Conservation (phyloP, 2,329 filamentous ascomycete genomes). For the Sphaerostilbella broomeana region DNA sequence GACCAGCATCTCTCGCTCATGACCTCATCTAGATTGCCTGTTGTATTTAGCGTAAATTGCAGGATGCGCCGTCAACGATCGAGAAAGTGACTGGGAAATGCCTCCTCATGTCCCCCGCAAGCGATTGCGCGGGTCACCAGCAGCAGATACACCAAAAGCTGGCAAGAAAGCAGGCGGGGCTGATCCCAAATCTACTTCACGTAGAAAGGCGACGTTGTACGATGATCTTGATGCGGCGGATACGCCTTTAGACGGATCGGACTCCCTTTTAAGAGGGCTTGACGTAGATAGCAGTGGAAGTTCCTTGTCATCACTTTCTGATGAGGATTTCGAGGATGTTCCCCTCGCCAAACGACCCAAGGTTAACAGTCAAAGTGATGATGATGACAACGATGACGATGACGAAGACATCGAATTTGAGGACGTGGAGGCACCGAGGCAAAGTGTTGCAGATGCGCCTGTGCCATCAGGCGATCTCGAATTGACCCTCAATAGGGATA, state of each 20-base stretch:
- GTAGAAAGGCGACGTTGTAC: constrained; percentile 51
- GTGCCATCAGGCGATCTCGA: constrained; percentile 62
- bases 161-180: constrained; percentile 23
- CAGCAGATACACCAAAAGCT: constrained; percentile 20
- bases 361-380: constrained; percentile 19
- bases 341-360: constrained; percentile 37
- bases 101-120: constrained; percentile 64
- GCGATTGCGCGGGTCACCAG: constrained; percentile 46
- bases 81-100: constrained; percentile 38
- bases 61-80: not conserved
- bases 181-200: constrained; percentile 14
- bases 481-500: constrained; percentile 58
- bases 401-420: constrained; percentile 51
- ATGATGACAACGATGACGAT: constrained; percentile 24
- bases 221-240: constrained; percentile 51
- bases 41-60: too few species aligned
- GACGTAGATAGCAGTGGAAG: constrained; percentile 40
- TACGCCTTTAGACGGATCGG: constrained; percentile 37
- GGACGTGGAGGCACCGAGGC: constrained; percentile 58
- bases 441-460: constrained; percentile 39
- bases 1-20: not conserved
- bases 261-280: constrained; percentile 37
- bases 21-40: too few species aligned
- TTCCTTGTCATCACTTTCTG: constrained; percentile 48
- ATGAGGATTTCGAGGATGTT: constrained; percentile 48